Conservation (phyloP, 75 land plant species). For the Picea sitchensis region DNA sequence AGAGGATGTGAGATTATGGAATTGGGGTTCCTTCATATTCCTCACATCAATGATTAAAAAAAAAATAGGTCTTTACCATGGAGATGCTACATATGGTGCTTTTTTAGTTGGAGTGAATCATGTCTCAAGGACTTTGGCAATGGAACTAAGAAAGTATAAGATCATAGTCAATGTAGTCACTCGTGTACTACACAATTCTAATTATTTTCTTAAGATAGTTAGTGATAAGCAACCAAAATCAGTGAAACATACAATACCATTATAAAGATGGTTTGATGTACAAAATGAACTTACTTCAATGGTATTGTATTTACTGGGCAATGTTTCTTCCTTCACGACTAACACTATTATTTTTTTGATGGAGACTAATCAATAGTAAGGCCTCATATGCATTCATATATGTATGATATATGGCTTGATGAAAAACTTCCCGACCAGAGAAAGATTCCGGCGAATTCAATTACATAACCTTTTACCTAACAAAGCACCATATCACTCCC, state of each 20-base stretch:
- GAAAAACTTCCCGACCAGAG: no score
- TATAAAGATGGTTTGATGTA: constrained; percentile 76
- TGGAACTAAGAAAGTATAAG: constrained; percentile 89
- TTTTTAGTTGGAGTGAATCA: no score
- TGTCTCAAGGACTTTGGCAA: constrained; percentile 66
- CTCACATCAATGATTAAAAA: no score
- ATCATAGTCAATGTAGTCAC: constrained; percentile 79
- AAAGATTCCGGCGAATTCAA: no score
- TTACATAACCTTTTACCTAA: no score
- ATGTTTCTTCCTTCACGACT: constrained; percentile 75
- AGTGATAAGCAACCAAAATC: constrained; percentile 55
- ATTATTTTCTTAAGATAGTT: constrained; percentile 36
- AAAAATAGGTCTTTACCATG: no score
- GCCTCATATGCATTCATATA: constrained; percentile 85
- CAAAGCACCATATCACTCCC: no score
- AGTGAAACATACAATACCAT: constrained; percentile 54
- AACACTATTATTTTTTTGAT: constrained; percentile 76
- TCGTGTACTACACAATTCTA: constrained; percentile 68
- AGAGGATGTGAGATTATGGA: no score
- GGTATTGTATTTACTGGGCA: constrained; percentile 65
- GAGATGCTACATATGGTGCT: no score
- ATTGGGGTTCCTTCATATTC: no score
- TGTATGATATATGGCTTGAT: constrained; percentile 27
- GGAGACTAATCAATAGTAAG: constrained; percentile 88
- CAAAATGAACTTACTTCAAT: constrained; percentile 69